Evolutionary conservation across 768 basidiomycete genomes (phyloP), one percentile per base, ranked within the genome.

Genomic region (Filobasidium wieringae): DNA sequence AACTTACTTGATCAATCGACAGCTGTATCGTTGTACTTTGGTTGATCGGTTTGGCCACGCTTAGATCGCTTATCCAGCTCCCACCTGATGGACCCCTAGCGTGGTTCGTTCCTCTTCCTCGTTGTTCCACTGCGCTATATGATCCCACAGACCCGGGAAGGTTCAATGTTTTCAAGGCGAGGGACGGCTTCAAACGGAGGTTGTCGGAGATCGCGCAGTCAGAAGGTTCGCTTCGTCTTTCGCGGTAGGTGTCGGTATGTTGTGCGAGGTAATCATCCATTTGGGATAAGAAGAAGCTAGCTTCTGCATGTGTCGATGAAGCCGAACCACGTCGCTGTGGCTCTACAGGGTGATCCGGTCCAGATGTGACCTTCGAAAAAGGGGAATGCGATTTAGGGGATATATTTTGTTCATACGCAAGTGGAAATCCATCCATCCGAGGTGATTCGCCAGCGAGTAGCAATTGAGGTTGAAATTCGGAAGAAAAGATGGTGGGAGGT

Each of bases 1-100:
- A 8, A 57, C 64, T 58, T 32, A 69, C 69, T 60, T 90, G 88
- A 67, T 89, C 88, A 26, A 90, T 83, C 70, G 82, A 79, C 32
- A 89, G 74, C 57, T 85, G 81, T 30, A 88, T 70, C 37, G 72
- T 73, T 29, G 77, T 75, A 37, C 77, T 76, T 61, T 78, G 76
- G 11, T 65, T 27, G 19, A 47, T 2, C n/a, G n/a, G n/a, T n/a
- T n/a, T n/a, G n/a, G n/a, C n/a, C n/a, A n/a, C n/a, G n/a, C n/a
- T n/a, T n/a, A n/a, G n/a, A n/a, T n/a, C n/a, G n/a, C n/a, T n/a
- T n/a, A n/a, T n/a, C n/a, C n/a, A n/a, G n/a, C n/a, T n/a, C n/a
- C n/a, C n/a, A n/a, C n/a, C n/a, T n/a, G n/a, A n/a, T n/a, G n/a
- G n/a, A n/a, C n/a, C n/a, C n/a, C n/a, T n/a, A n/a, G n/a, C n/a